Evolutionary conservation across 805 yeast genomes (phyloP).

Genomic region (Candida qinlingensis): DNA sequence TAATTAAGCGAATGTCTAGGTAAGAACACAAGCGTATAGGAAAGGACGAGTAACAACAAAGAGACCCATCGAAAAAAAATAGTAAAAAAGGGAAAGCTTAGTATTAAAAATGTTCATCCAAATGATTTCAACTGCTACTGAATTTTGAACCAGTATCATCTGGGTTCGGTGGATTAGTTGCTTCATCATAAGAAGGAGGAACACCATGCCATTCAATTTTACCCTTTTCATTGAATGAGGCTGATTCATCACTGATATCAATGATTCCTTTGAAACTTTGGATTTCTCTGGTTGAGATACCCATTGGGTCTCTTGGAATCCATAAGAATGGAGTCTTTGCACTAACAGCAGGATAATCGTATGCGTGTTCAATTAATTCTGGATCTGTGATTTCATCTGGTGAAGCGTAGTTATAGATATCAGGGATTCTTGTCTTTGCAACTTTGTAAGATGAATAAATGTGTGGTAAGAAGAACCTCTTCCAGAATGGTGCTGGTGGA

Average conservation of each 20-base stretch:
- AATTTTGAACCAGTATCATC: background rate
- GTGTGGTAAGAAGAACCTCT: constrained; percentile 52
- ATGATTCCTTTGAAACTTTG: constrained; percentile 50
- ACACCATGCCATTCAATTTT: constrained; percentile 42
- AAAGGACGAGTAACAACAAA: background rate
- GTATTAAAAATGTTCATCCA: background rate
- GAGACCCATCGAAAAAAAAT: background rate
- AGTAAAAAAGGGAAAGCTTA: background rate
- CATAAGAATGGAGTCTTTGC: constrained; percentile 74
- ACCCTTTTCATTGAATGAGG: constrained; percentile 50
- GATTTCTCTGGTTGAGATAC: constrained; percentile 62
- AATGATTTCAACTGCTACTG: background rate
- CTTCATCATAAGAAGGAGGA: constrained; percentile 39
- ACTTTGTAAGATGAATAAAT: constrained; percentile 44
- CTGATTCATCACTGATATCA: constrained; percentile 61
- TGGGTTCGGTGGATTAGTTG: background rate
- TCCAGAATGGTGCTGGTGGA: constrained; percentile 36
- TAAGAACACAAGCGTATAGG: background rate
- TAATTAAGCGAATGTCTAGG: background rate
- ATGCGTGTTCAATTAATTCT: constrained; percentile 52
- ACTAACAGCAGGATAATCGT: constrained; percentile 68
- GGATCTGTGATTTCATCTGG: constrained; percentile 35
- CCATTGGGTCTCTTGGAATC: constrained; percentile 90
- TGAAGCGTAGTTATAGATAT: constrained; percentile 45
- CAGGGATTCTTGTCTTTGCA: constrained; percentile 50